Base-by-base conservation (phyloP, 192 early-diverging fungal genomes). In the Cladochytrium replicatum region DNA sequence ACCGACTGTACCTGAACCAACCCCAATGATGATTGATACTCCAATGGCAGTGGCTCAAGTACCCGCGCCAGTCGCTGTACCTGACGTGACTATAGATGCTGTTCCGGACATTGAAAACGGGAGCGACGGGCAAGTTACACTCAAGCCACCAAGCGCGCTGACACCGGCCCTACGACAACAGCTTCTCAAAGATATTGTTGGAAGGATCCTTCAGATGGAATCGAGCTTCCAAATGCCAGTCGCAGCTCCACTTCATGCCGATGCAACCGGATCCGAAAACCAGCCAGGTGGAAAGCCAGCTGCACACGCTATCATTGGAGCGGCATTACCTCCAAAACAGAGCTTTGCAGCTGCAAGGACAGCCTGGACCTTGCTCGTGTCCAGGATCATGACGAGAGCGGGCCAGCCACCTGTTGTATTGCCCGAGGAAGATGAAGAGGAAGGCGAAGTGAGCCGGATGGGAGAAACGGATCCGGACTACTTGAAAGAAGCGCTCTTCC, bases 351-450 rank as follows among this genome's bases (percentile, higher is more conserved):
- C 59, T 9, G 64, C 61, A 2, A 55, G 52, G 31, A 60, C 24
- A 15, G 72, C 67, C 6, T 74, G 70, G 74, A 68, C 73, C 61
- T 39, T 66, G 34, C 21, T 76, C 5, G 23, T 71, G 4, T 51
- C 58, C 5, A 28, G 71, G 40, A 42, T 71, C 25, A 21, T 47
- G 24, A 66, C 17, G 7, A 38, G 54, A n/a, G 23, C 15, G 6
- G 58, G 11, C 32, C 11, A 13, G 17, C 11, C 13, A 13, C 11
- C 13, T 27, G 13, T 13, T 37, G 43, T 11, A 37, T 11, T 37
- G 43, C 11, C 11, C 32, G 43, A 44, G 17, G 32, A 44, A 11
- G 43, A 37, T 27, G 43, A 44, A 44, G 43, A 13, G 32, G 11
- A 27, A 13, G 43, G 17, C 13, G 43, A 44, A 26, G 43, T 11